Conservation (phyloP, 2,329 filamentous ascomycete species). For the Colletotrichum sansevieriae region DNA sequence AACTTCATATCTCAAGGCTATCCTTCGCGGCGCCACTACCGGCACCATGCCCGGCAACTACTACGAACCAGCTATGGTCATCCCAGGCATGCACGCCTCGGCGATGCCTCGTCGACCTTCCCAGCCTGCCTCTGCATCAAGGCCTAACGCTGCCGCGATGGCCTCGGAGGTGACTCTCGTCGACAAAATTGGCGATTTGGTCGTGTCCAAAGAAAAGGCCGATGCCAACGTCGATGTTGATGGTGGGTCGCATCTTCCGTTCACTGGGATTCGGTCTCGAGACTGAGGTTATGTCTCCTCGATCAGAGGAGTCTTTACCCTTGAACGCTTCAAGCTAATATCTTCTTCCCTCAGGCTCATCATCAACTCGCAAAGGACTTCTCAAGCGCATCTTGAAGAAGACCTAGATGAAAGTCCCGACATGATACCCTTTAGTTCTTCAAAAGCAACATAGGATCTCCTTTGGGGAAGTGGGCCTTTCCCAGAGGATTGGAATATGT, state of each 20-base stretch:
- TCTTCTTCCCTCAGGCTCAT: conserved; percentile 4
- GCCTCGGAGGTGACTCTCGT: conserved; percentile 37
- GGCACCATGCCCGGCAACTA: conserved; percentile 30
- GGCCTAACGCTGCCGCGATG: conserved; percentile 22
- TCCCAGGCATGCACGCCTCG: conserved; percentile 34
- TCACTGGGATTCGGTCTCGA: no score
- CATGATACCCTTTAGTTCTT: conserved; percentile 5
- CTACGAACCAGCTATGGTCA: conserved; percentile 38
- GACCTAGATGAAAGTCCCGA: conserved; percentile 13
- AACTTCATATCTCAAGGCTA: conserved; percentile 35
- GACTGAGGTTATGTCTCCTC: no score
- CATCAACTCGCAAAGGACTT: conserved; percentile 28
- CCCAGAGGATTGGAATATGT: background rate
- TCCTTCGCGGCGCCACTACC: conserved; percentile 22
- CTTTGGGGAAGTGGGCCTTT: background rate
- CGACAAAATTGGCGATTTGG: conserved; percentile 32
- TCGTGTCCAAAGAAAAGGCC: conserved; percentile 32
- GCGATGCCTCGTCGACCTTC: conserved; percentile 35
- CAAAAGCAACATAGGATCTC: background rate
- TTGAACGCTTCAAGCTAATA: background rate
- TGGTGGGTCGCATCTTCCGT: conserved; percentile 4
- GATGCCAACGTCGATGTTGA: conserved; percentile 13
- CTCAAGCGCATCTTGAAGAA: conserved; percentile 39
- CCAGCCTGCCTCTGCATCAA: conserved; percentile 21
- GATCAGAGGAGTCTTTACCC: no score